Evolutionary conservation across 1,284 basidiomycete species (phyloP), one percentile per base, ranked within the genome.

Genomic region (Moniliella sp.): DNA sequence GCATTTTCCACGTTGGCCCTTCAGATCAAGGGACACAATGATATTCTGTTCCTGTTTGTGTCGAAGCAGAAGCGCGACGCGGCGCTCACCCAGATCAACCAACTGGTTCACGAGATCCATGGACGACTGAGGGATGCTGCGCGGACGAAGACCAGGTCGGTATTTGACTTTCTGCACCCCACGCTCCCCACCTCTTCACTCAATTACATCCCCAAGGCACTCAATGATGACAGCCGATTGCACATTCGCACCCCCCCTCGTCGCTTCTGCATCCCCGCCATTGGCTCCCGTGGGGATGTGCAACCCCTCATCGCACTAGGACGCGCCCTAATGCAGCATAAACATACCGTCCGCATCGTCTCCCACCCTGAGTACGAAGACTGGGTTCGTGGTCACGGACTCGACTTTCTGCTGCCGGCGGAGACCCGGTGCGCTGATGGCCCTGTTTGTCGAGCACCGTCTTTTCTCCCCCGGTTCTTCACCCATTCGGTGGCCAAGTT

Each of bases 381-480:
- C 25, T 97, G 91, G 91, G 75, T 97, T 39, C 80, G 86, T 65
- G 75, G 80, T 25, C 51, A 65, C 30, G 83, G 81, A 3, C 88
- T 97, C 46, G 83, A 84, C 49, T 94, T 81, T 59, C 75, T 75
- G 5, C 78, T 74, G 48, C 80, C 94, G 15, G 88, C 88, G 11
- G 88, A 91, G 12, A 60, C 88, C 88, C 3, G 84, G 86, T 2
- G 86, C 93, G 61, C 67, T 97, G 32, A 73, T 73, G 70, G 43
- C 55, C 27, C 54, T 58, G 40, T 48, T 42, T 39, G 49, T 48
- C 11, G 54, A 55, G 33, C 46, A 56, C 15, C 83, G 91, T 37
- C 91, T 78, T 42, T 94, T 94, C 57, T 91, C 88, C 0, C 75
- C 93, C 18, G 82, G 0, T 94, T 94, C 63, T 63, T 93, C 50